Evolutionary conservation across 2,329 filamentous ascomycete species (phyloP), one percentile per base, ranked within the genome.

Genomic region (Phoma herbarum): DNA sequence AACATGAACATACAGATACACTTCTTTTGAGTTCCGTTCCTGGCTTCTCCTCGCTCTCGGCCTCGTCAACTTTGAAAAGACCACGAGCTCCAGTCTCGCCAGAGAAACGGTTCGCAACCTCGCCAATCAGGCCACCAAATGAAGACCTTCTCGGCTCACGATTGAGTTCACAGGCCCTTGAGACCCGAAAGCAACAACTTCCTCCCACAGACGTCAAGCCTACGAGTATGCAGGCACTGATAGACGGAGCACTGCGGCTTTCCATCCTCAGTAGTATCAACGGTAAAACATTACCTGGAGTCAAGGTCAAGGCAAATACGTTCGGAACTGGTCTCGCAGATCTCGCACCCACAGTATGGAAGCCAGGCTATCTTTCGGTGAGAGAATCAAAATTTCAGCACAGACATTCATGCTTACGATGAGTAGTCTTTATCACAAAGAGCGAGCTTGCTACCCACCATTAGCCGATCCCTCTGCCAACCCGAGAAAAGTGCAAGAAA

Each of bases 341-440:
- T 35, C 50, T 81, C 6, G 75, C 74, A 35, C 80, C 81, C 3
- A 58, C 67, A 4, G 43, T 81, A 26, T 83, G 77, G 75, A 74
- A 71, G 45, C 74, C 75, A 7, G 75, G 71, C 7, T 78, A 78
- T 59, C 60, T 77, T 18, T 54, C 57, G 18, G 75, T 78, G 67
- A 41, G 59, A 41, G 14, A 1, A 2, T 39, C 9, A 25, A 12
- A 1, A 16, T 37, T 8, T 67, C 6, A 52, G 59, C 8, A 42
- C 22, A 6, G 9, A 29, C 2, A 16, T 18, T 39, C 25, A 47
- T 11, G 9, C 29, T 55, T 23, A 23, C 26, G 2, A 26, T 8
- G 7, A 20, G 29, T 31, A 77, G 75, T 65, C 71, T 28, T 57
- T 77, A 10, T 70, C 71, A 7, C 67, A 71, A 39, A 70, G 78